Evolutionary conservation across 805 yeast genomes (phyloP), one percentile per base, ranked within the genome.

Genomic region (Tetrapisispora fleetii): DNA sequence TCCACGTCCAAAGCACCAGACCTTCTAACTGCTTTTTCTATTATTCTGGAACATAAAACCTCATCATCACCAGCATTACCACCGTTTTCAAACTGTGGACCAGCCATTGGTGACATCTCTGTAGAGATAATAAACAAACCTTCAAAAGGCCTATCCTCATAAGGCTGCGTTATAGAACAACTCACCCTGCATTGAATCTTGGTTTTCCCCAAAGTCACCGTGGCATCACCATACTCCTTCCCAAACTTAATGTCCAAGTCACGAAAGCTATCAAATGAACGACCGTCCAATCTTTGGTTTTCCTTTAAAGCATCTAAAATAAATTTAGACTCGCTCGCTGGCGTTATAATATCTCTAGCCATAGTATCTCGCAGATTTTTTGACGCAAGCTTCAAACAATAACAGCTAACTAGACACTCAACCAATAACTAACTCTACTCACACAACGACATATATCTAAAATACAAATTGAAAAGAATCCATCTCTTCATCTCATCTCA

Each of bases 1-100:
- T 93, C 99, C 39, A 91, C 74, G 66, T 93, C 99, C 41, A 93
- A 69, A 0, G 98, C 95, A 52, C 85, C 85, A 1, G 96, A 85
- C 60, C 96, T 75, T 59, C 95, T 77, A 43, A 93, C 82, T 1
- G 97, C 90, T 61, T 91, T 93, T 60, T 93, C 99, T 40, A 93
- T 80, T 50, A 90, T 73, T 62, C 98, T 71, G 8, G 88, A 76
- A 21, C 90, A 81, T 51, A 89, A 67, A 24, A 86, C 77, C 63
- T 93, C 98, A 48, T 85, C 88, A 50, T 83, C 85, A n/a, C 84
- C 74, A 52, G 78, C 80, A 51, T 75, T 74, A 28, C 77, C 72
- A 28, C 81, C 81, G 56, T 79, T 80, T 57, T 90, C 96, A 63
- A 88, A 89, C 56, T 79, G 74, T 1, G 95, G 83, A 5, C 89